These are phyloP conservation scores for Capsicum chinense DNA, from an alignment of 257 asterid species.

Conservation along the genomic window DNA sequence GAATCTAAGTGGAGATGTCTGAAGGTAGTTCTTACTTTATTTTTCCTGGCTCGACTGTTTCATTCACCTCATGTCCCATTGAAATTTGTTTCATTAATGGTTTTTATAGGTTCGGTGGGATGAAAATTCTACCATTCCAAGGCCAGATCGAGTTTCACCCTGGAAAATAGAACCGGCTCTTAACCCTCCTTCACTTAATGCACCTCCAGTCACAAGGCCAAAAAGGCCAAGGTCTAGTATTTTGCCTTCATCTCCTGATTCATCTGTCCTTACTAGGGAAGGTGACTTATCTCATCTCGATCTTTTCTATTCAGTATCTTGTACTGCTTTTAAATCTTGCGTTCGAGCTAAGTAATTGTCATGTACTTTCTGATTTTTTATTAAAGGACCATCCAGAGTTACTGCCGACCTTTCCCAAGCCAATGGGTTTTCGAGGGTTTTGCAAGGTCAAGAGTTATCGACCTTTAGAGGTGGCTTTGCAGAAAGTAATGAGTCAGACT, in stretches of 20 bases:
- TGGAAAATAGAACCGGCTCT: conserved; percentile 96
- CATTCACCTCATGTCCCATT: not conserved
- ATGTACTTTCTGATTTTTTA: conserved; percentile 3
- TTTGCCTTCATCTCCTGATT: conserved; percentile 79
- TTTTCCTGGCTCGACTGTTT: conserved; percentile 20
- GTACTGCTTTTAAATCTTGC: not conserved
- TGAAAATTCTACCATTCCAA: conserved; percentile 77
- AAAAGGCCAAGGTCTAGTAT: conserved; percentile 77
- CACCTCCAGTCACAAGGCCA: conserved; percentile 69
- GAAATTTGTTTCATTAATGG: conserved; percentile 25
- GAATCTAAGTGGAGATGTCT: conserved; percentile 96
- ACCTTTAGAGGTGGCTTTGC: conserved; percentile 74
- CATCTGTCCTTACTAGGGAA: conserved; percentile 83
- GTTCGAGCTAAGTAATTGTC: conserved; percentile 25
- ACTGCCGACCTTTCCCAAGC: conserved; percentile 73
- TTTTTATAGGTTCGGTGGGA: conserved; percentile 89
- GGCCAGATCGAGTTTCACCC: conserved; percentile 96
- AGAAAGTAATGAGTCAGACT: conserved; percentile 68
- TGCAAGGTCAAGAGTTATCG: conserved; percentile 92
- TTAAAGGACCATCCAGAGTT: conserved; percentile 69
- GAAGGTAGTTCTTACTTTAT: conserved; percentile 54
- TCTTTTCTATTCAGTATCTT: not conserved
- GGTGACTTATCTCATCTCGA: conserved; percentile 46
- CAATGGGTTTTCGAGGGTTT: conserved; percentile 76
- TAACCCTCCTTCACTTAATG: conserved; percentile 84